These are phyloP conservation scores for Penstemon barbatus DNA, from an alignment of 257 asterid species.

Conservation along the genomic window DNA sequence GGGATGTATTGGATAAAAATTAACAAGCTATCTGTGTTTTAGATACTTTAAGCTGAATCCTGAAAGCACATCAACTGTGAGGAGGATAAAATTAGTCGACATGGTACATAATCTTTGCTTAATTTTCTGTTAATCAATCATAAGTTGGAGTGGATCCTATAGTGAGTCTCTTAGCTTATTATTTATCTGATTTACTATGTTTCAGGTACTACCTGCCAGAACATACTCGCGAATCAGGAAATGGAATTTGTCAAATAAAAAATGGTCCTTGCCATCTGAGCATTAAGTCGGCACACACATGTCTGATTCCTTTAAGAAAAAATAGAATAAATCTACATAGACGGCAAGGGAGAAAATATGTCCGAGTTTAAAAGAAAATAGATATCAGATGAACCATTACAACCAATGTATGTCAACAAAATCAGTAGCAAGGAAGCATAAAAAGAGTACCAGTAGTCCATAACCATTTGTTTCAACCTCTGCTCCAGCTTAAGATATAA, in stretches of 20 bases:
- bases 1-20: background rate
- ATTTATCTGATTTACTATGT: slow-evolving; percentile 1
- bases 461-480: slow-evolving; percentile 73
- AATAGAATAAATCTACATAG: background rate
- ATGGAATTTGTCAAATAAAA: background rate
- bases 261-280: background rate
- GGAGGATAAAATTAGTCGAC: background rate
- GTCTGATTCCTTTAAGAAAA: slow-evolving; percentile 2
- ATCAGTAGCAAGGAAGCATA: slow-evolving; percentile 17
- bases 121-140: background rate
- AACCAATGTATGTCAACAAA: background rate
- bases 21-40: background rate
- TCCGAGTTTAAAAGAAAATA: slow-evolving; percentile 23
- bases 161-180: background rate
- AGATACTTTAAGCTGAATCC: background rate
- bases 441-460: slow-evolving; percentile 72
- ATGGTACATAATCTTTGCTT: background rate
- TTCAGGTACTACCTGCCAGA: background rate
- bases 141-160: background rate
- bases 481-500: slow-evolving; percentile 68
- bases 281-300: background rate
- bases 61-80: background rate
- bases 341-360: slow-evolving; percentile 6
- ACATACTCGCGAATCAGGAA: slow-evolving; percentile 7
- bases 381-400: slow-evolving; percentile 1